Conservation (phyloP, 371 early-diverging fungal species). For the Mortierella sp. region DNA sequence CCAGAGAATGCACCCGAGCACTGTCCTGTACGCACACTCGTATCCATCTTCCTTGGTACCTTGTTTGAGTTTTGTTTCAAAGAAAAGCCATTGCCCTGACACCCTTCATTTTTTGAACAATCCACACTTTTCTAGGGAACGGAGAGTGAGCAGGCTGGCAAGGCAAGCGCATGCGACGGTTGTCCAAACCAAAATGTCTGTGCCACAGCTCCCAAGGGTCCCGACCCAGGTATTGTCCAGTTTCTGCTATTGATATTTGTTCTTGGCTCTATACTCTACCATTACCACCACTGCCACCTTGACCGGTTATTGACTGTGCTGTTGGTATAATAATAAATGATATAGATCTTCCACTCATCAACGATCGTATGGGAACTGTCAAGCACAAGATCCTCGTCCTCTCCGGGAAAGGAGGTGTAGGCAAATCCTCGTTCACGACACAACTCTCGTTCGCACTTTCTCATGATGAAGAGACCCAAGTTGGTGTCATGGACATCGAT, state of each 20-base stretch:
- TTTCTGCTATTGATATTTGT: background rate
- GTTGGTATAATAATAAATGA: background rate
- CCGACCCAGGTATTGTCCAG: slow-evolving; percentile 87
- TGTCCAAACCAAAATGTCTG: slow-evolving; percentile 98
- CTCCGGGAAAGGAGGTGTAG: slow-evolving; percentile 99
- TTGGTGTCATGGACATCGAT: slow-evolving; percentile 99
- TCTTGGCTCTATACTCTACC: background rate
- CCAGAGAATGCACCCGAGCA: slow-evolving; percentile 77
- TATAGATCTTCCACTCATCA: slow-evolving; percentile 79
- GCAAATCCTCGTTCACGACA: slow-evolving; percentile 90
- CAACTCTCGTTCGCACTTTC: slow-evolving; percentile 86
- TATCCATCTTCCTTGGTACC: too few relatives aligned
- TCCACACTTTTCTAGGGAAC: slow-evolving; percentile 68
- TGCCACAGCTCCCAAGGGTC: slow-evolving; percentile 88
- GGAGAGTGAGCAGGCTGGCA: slow-evolving; percentile 92
- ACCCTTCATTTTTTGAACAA: background rate
- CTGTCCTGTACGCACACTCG: slow-evolving; percentile 78
- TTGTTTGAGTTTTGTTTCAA: background rate
- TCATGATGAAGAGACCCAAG: slow-evolving; percentile 68
- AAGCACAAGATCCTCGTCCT: slow-evolving; percentile 93
- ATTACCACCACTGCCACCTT: too few relatives aligned
- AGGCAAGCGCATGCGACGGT: slow-evolving; percentile 93
- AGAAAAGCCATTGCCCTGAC: background rate
- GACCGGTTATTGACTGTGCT: background rate
- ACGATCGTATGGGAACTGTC: slow-evolving; percentile 71